Evolutionary conservation across 768 basidiomycete genomes (phyloP).

Genomic region (Boletus reticuloceps): DNA sequence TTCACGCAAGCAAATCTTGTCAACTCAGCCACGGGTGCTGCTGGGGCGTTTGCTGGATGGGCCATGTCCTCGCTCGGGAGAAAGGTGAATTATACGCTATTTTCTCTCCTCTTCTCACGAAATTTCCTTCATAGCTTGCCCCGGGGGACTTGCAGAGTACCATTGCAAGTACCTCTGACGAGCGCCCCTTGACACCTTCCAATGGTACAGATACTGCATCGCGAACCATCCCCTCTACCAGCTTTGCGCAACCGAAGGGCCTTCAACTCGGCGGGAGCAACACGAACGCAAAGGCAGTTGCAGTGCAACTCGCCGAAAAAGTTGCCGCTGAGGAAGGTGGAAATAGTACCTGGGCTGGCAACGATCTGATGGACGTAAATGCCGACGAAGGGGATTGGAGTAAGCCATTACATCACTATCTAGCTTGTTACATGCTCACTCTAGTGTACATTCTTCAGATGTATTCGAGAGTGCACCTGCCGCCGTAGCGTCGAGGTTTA

Average conservation of each 20-base stretch:
- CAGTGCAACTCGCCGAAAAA: conserved; percentile 59
- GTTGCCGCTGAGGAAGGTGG: conserved; percentile 35
- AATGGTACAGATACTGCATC: not conserved
- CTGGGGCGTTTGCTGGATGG: conserved; percentile 92
- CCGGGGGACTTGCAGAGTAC: conserved; percentile 69
- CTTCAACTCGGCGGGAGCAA: conserved; percentile 71
- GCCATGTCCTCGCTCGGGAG: conserved; percentile 88
- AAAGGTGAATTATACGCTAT: conserved; percentile 46
- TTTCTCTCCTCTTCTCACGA: not conserved
- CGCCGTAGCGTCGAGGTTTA: conserved; percentile 24
- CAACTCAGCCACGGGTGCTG: conserved; percentile 87
- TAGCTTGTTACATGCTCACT: not conserved
- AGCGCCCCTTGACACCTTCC: conserved; percentile 42
- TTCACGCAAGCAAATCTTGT: conserved; percentile 48
- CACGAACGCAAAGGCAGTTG: conserved; percentile 39
- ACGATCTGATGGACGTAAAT: conserved; percentile 89
- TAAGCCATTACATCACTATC: conserved; percentile 37
- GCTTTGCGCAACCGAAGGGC: conserved; percentile 46
- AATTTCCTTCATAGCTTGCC: conserved; percentile 48
- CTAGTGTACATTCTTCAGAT: conserved; percentile 39
- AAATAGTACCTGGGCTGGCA: conserved; percentile 67
- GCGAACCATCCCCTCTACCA: conserved; percentile 8
- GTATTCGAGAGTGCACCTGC: conserved; percentile 67
- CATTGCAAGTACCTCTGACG: conserved; percentile 45
- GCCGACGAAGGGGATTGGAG: conserved; percentile 96